Base-by-base conservation (phyloP, 257 asterid genomes). In the Solanum microdontum region DNA sequence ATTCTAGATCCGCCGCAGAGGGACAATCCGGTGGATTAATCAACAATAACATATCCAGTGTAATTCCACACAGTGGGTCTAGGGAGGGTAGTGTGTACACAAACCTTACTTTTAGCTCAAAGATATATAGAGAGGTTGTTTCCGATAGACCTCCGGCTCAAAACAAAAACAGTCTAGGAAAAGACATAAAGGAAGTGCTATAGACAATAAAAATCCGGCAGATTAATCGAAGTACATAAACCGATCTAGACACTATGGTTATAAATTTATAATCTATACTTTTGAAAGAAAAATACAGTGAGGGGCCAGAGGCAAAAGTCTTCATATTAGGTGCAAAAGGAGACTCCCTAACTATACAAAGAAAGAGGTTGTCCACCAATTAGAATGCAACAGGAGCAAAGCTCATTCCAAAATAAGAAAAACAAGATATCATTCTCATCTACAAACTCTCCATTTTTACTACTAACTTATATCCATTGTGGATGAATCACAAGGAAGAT, bases 271-370 rank as follows among this genome's bases (percentile, higher is more conserved):
- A 64, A 2, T 64, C 30, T 64, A 2, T n/a, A 0, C 72, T 64
- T 64, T n/a, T 0, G 34, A 48, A 10, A 9, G 34, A 24, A 79
- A 39, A 79, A 9, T 23, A 48, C 4, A 48, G 11, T 1, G 69
- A 48, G 85, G 28, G 30, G 30, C 19, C 69, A 48, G 28, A 48
- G 85, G 69, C 69, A 82, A 48, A 48, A 82, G 69, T 82, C 85
- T 48, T 48, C 69, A n/a, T 69, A 82, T 28, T 28, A 82, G 85
- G 85, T 82, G 85, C 69, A 10, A 48, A 80, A 48, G 69, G 85
- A 23, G 30, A 68, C 79, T 85, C 64, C 62, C 5, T 85, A 68
- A 28, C 68, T 66, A 68, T 62, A 84, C 11, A 84, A 62, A 84
- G 85, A 48, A 82, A 82, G 43, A 17, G 40, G 69, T 30, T 7